Evolutionary conservation across 2,329 filamentous ascomycete species (phyloP).

Genomic region (Botryotinia convoluta): DNA sequence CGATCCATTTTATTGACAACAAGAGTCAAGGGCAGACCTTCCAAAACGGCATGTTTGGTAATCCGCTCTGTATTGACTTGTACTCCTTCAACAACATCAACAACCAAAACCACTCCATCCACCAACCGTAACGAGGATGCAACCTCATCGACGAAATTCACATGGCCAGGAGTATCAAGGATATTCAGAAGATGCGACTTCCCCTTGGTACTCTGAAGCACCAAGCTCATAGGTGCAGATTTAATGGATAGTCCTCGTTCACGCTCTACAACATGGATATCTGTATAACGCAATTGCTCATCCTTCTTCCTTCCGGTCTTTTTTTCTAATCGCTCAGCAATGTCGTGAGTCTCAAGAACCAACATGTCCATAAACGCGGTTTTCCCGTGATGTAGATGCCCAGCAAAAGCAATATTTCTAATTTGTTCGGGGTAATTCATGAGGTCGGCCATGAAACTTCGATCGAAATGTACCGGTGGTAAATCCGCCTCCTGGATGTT

Average conservation of each 20-base stretch:
- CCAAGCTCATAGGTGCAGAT: constrained; percentile 87
- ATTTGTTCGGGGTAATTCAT: constrained; percentile 96
- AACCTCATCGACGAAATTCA: constrained; percentile 98
- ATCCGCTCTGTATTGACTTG: constrained; percentile 96
- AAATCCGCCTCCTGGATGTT: constrained; percentile 88
- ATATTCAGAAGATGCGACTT: constrained; percentile 97
- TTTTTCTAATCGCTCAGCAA: constrained; percentile 74
- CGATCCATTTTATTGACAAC: constrained; percentile 98
- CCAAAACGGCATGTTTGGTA: constrained; percentile 90
- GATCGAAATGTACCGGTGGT: constrained; percentile 81
- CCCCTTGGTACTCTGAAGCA: constrained; percentile 81
- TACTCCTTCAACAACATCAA: constrained; percentile 98
- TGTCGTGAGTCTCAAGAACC: constrained; percentile 90
- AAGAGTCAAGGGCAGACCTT: constrained; percentile 83
- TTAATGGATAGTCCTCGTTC: constrained; percentile 91
- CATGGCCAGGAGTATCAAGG: constrained; percentile 93
- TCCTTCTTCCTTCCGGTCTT: constrained; percentile 78
- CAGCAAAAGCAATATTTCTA: constrained; percentile 86
- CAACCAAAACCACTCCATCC: constrained; percentile 88
- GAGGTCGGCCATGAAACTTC: constrained; percentile 89
- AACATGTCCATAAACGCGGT: constrained; percentile 98
- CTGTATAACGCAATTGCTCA: constrained; percentile 91
- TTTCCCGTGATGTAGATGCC: constrained; percentile 95
- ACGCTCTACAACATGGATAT: constrained; percentile 83
- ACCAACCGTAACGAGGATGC: constrained; percentile 82